Base-by-base conservation (phyloP, 2,329 filamentous ascomycete species). In the Eutypa lata region DNA sequence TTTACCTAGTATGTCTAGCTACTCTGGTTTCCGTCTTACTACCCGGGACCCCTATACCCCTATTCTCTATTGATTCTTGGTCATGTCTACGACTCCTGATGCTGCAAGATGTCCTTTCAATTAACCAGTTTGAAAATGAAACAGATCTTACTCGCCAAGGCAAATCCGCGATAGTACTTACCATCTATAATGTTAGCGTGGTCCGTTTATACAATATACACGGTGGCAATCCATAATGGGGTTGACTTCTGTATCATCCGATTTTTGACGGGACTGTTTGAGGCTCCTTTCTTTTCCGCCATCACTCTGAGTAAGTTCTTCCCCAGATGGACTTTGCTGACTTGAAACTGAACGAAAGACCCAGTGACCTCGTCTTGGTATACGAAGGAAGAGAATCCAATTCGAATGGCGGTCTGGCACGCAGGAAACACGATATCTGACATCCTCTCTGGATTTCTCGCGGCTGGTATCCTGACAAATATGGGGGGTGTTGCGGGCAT, bases 341-440 rank as follows among this genome's bases (percentile, higher is more conserved):
- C 14, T 16, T 28, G 13, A 42, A n/a, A 24, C 21, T n/a, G 14
- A 26, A 10, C 22, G 26, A 22, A 11, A 0, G 18, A 18, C n/a
- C n/a, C 24, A 62, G 61, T 73, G 58, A 71, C 69, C 13, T 75
- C 72, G 1, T 73, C 72, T 4, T 76, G 73, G 73, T 76, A 76
- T 53, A 76, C 71, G 4, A 73, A 73, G 48, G 64, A 68, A 46
- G 73, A 77, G 52, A 62, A 65, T 28, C 73, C 71, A 0, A 69
- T 68, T 35, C 67, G 74, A 1, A 76, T 75, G 61, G 74, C 69
- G 10, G 65, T 76, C 11, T 70, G 74, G 63, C 73, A 75, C 57
- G 73, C 71, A 6, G 74, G 73, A n/a, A 73, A 74, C 50, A 73
- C 69, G 7, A 71, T 77, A 48, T 74, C 72, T 11, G 75, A 75